Percentiles rank a stretch among this genome's conserved stretches.
Conservation (phyloP, 306 rosid genomes). For the Casuarina glauca region DNA sequence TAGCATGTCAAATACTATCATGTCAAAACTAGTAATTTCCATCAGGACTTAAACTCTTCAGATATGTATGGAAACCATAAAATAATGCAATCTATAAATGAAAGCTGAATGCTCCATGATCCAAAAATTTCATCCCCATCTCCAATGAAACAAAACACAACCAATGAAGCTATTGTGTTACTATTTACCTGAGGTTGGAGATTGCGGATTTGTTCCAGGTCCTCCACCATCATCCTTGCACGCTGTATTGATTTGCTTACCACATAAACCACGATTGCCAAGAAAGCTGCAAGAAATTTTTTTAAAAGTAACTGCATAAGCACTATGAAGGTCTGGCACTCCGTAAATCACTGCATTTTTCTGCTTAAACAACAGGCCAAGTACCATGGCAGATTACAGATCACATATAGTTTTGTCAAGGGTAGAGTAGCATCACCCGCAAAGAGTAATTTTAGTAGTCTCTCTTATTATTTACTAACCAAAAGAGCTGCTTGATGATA, state of each 20-base stretch:
- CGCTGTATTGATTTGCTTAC: conserved; percentile 55
- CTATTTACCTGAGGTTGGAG: conserved; percentile 53
- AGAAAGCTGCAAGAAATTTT: conserved; percentile 57
- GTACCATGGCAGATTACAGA: conserved; percentile 3
- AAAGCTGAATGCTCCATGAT: conserved; percentile 8
- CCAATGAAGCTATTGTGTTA: conserved; percentile 15
- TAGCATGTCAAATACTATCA: conserved; percentile 18
- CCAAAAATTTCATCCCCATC: conserved; percentile 9
- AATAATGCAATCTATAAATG: conserved; percentile 7
- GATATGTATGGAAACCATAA: conserved; percentile 8
- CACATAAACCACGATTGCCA: conserved; percentile 96
- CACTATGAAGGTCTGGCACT: background rate
- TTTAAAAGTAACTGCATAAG: background rate
- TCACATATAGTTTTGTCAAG: background rate
- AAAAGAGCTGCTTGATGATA: background rate
- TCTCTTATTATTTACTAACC: background rate
- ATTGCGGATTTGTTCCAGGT: conserved; percentile 39
- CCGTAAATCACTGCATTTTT: conserved; percentile 10
- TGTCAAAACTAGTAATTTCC: conserved; percentile 12
- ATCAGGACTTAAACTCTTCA: conserved; percentile 13
- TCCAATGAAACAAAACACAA: conserved; percentile 22
- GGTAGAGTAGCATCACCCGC: background rate
- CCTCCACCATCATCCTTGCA: conserved; percentile 72
- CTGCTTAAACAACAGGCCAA: background rate
- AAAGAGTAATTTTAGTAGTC: too few relatives aligned